Conservation (phyloP, 1,284 basidiomycete genomes). For the Cystobasidiaceae sp. region DNA sequence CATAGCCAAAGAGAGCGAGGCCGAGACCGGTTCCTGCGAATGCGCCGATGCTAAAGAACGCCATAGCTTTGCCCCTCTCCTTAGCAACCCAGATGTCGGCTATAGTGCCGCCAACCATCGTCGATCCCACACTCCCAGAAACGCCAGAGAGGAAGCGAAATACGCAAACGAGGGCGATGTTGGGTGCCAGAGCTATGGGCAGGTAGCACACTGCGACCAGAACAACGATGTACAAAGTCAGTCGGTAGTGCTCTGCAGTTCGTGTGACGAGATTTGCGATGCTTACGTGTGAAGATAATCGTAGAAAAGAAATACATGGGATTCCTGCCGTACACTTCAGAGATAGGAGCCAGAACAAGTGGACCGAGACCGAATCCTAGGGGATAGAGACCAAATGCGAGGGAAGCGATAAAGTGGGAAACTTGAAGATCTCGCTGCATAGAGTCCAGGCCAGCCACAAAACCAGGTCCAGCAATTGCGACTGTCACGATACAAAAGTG, state of each 20-base stretch:
- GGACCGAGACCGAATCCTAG: conserved; percentile 31
- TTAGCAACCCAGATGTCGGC: conserved; percentile 37
- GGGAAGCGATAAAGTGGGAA: conserved; percentile 16
- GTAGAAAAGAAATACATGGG: conserved; percentile 57
- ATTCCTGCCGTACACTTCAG: conserved; percentile 55
- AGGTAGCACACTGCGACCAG: conserved; percentile 40
- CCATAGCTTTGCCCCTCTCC: conserved; percentile 32
- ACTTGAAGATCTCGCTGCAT: conserved; percentile 23
- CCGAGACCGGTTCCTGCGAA: conserved; percentile 30
- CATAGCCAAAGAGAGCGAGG: conserved; percentile 25
- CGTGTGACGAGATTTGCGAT: background rate
- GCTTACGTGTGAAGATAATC: conserved; percentile 23
- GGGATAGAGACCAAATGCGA: conserved; percentile 21
- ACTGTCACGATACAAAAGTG: conserved; percentile 2
- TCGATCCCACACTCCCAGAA: conserved; percentile 43
- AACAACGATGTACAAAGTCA: background rate
- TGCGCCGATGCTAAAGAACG: conserved; percentile 30
- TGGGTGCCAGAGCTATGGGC: conserved; percentile 42
- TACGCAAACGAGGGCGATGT: conserved; percentile 41
- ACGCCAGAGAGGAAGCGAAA: conserved; percentile 42
- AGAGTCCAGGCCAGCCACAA: background rate
- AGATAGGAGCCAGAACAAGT: conserved; percentile 28
- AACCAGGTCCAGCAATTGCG: conserved; percentile 25
- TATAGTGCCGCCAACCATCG: conserved; percentile 44
- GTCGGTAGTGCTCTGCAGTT: too few species aligned